Evolutionary conservation across 257 asterid species (phyloP).

Genomic region (Rauvolfia tetraphylla): DNA sequence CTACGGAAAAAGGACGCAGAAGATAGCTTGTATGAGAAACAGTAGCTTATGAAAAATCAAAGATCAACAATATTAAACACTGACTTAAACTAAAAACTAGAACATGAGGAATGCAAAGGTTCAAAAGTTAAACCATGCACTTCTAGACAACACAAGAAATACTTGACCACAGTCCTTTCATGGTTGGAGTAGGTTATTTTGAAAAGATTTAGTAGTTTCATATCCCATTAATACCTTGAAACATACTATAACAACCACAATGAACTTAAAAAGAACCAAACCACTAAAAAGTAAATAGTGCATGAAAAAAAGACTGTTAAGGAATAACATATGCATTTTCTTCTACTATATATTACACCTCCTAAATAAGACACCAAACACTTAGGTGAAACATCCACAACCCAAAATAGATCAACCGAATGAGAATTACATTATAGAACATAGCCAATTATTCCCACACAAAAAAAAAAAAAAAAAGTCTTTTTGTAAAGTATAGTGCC

Average conservation of each 20-base stretch:
- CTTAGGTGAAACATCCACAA: neutral
- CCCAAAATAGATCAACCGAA: neutral
- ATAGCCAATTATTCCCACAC: neutral
- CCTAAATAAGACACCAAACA: neutral
- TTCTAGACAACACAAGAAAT: neutral
- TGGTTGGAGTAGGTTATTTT: neutral
- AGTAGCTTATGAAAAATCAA: neutral
- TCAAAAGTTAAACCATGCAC: neutral
- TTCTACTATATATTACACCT: neutral
- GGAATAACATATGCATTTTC: neutral
- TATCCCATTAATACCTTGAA: neutral
- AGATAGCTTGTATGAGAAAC: neutral
- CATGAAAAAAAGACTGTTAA: neutral
- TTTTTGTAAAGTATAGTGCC: neutral
- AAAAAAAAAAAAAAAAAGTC: neutral
- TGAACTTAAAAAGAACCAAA: neutral
- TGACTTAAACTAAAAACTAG: neutral
- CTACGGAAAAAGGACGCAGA: constrained; percentile 33
- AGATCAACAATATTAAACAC: neutral
- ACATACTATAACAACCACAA: neutral
- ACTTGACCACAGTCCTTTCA: neutral
- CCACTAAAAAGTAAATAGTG: neutral
- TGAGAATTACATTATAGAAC: neutral
- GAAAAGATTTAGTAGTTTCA: neutral
- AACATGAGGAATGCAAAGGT: neutral